Base-by-base conservation (phyloP, 768 basidiomycete genomes). In the Serendipita vermifera region DNA sequence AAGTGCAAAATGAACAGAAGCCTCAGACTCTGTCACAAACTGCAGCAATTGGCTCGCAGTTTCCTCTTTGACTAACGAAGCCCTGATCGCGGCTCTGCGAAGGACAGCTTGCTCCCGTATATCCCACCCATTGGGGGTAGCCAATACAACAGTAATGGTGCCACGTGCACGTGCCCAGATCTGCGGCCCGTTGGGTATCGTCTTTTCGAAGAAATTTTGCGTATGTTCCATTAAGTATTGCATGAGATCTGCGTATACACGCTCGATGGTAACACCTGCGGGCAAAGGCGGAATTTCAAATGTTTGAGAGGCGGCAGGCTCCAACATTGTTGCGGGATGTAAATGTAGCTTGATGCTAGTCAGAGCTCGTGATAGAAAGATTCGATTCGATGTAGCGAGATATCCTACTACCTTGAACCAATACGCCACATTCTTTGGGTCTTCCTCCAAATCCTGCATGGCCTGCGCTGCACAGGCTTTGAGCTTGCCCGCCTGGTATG, bases 1-100 rank as follows among this genome's bases (percentile, higher is more conserved):
- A 51, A 78, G 58, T 38, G 74, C 75, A 55, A 68, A 78, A 60
- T 78, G 76, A 9, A 78, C 62, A 63, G 73, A 73, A 0, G 77
- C 77, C 62, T 79, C 78, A 31, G 76, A 77, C 57, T 79, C 78
- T 0, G 74, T 72, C 11, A 78, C 72, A 26, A 77, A 74, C 22
- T 67, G 66, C 17, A 78, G 63, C 13, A 71, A 70, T 38, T 64
- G 54, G 57, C 70, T 68, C 0, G 72, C 76, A 17, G 61, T 64
- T 15, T 61, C 57, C 3, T 64, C 69, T 59, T 72, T 68, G 0
- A 77, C 62, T 1, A 77, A 64, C 6, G 69, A 67, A 4, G 74
- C 76, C 39, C 64, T 54, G 13, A 75, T 63, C 0, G 73, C 74
- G 13, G 77, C 76, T 14, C 65, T 66, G 39, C 76, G 67, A 59